phyloP scores from a whole-genome alignment of 805 yeast species.

The Ogataea wickerhamii region DNA sequence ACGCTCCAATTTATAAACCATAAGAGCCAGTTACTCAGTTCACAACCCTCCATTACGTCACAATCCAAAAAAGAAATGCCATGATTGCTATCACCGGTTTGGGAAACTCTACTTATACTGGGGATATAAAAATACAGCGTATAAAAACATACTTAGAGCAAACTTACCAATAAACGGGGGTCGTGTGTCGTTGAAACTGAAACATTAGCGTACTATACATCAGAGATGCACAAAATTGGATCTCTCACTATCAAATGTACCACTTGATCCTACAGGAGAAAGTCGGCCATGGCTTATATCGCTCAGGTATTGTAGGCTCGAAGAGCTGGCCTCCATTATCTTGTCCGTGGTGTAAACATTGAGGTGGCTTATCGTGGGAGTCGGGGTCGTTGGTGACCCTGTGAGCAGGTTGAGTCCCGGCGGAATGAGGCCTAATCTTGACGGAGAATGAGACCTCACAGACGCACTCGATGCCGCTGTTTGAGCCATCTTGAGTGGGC shows the following conservation, averaged over 20 bases:
- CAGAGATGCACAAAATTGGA: not conserved
- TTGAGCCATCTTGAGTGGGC: constrained; percentile 19
- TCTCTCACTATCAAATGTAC: constrained; percentile 2
- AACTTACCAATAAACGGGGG: too few relatives aligned
- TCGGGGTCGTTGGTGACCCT: constrained; percentile 16
- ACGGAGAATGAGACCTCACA: constrained; percentile 14
- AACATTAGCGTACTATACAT: too few relatives aligned
- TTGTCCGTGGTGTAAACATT: constrained; percentile 21
- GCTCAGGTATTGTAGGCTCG: constrained; percentile 21
- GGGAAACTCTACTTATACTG: too few relatives aligned
- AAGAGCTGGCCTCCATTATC: constrained; percentile 11
- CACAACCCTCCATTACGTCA: too few relatives aligned
- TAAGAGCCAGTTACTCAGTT: too few relatives aligned
- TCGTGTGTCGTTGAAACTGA: too few relatives aligned
- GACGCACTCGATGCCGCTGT: constrained; percentile 21
- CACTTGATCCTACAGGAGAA: constrained; percentile 6
- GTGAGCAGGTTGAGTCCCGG: constrained; percentile 11
- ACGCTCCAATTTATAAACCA: too few relatives aligned
- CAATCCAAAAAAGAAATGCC: too few relatives aligned
- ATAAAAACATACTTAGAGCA: too few relatives aligned
- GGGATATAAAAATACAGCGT: too few relatives aligned
- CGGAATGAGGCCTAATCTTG: constrained; percentile 17
- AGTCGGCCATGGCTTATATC: constrained; percentile 19
- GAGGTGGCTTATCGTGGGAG: constrained; percentile 14
- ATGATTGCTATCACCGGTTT: too few relatives aligned